Evolutionary conservation across 176 grass and related monocot genomes (phyloP).

Genomic region (Saccharum officinarum): DNA sequence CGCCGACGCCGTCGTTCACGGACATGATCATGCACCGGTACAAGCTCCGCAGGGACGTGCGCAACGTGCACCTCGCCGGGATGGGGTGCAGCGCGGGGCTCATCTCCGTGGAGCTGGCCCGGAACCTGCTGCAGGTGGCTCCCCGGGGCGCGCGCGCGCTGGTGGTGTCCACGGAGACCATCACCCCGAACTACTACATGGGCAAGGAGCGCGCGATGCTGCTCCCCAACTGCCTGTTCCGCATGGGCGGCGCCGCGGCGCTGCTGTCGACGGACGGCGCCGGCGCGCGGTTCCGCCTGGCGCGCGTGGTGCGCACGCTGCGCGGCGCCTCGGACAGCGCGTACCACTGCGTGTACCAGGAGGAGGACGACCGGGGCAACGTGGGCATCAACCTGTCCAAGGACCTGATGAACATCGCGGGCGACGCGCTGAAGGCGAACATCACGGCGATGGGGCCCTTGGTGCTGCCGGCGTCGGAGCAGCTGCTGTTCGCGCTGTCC

Average conservation of each 20-base stretch:
- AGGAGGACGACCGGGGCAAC: conserved; percentile 51
- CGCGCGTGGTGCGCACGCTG: conserved; percentile 56
- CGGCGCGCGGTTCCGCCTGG: conserved; percentile 52
- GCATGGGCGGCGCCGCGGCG: conserved; percentile 63
- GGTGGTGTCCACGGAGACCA: conserved; percentile 66
- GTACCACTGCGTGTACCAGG: conserved; percentile 65
- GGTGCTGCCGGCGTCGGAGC: conserved; percentile 68
- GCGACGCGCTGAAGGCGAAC: conserved; percentile 64
- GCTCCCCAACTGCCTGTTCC: conserved; percentile 72
- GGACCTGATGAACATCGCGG: conserved; percentile 62
- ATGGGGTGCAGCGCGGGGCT: conserved; percentile 75
- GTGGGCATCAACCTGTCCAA: conserved; percentile 62
- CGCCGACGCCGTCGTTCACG: conserved; percentile 60
- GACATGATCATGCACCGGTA: conserved; percentile 67
- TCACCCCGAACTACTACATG: conserved; percentile 66
- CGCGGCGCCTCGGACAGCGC: conserved; percentile 40
- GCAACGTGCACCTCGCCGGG: conserved; percentile 58
- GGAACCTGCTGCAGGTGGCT: conserved; percentile 59
- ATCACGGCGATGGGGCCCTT: conserved; percentile 59
- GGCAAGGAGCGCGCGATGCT: conserved; percentile 61
- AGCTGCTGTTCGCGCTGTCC: conserved; percentile 57
- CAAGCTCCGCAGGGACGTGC: conserved; percentile 44
- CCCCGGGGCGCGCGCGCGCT: conserved; percentile 42
- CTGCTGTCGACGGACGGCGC: conserved; percentile 47
- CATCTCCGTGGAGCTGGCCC: conserved; percentile 50